These are phyloP conservation scores for Amyloporia xantha DNA, from an alignment of 768 basidiomycete species.

Conservation along the genomic window DNA sequence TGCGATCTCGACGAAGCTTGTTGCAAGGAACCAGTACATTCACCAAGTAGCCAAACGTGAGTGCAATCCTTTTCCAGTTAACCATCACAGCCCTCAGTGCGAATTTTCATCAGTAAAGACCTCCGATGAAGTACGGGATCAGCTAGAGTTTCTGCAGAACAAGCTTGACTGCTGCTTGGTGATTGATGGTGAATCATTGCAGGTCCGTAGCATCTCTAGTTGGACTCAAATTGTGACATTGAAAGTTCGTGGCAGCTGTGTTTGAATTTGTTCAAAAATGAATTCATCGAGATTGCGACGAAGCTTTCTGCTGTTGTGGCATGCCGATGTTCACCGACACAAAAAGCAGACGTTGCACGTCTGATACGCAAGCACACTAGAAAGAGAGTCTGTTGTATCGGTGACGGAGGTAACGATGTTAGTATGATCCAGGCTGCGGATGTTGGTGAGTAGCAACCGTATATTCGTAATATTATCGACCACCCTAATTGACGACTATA, in stretches of 20 bases:
- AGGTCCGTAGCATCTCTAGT: conserved; percentile 40
- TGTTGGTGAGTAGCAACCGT: conserved; percentile 61
- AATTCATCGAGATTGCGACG: conserved; percentile 94
- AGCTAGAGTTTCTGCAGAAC: conserved; percentile 89
- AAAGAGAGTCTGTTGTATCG: conserved; percentile 97
- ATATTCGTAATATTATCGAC: background rate
- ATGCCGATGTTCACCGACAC: conserved; percentile 96
- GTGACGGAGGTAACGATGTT: conserved; percentile 98
- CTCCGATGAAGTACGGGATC: conserved; percentile 71
- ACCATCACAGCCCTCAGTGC: background rate
- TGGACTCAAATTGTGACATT: background rate
- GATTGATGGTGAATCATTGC: conserved; percentile 94
- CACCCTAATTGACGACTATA: conserved; percentile 23
- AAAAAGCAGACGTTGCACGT: conserved; percentile 96
- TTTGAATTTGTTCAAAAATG: conserved; percentile 81
- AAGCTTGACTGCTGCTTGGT: conserved; percentile 97
- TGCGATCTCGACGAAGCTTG: conserved; percentile 94
- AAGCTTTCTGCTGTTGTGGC: conserved; percentile 95
- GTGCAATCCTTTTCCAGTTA: conserved; percentile 19
- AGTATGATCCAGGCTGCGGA: conserved; percentile 99
- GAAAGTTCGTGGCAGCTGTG: conserved; percentile 55
- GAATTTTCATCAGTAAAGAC: conserved; percentile 67
- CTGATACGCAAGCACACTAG: conserved; percentile 85
- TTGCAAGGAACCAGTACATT: conserved; percentile 94
- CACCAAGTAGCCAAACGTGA: conserved; percentile 91